Base-by-base conservation (phyloP, 2,329 filamentous ascomycete genomes). In the Aspergillus pseudonomiae region DNA sequence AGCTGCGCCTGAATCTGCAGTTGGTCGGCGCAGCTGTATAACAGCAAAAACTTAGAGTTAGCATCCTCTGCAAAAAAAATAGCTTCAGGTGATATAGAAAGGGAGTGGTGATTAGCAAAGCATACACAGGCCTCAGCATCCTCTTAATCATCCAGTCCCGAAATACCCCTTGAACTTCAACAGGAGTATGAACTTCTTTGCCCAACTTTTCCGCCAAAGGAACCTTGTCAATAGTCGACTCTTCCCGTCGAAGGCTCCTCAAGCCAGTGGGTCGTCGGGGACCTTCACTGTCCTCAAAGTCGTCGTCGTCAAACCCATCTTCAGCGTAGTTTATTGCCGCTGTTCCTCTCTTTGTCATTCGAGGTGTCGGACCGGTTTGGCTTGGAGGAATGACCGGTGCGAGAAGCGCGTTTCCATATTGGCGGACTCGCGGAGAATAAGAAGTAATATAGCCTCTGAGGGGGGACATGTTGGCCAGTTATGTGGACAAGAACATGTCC, bases 241-340 rank as follows among this genome's bases (percentile, higher is more conserved):
- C 93, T 72, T 94, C 91, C 70, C 91, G 88, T 72, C 93, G 88
- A 73, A 94, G 79, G 73, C 91, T 97, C 70, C 94, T 89, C 77
- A 97, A 77, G 6, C 94, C 93, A 0, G 93, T 96, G 14, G 92
- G 87, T 62, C 87, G 82, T 66, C 88, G 82, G 28, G 86, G 91
- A 2, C 90, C 89, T 67, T 94, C 89, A 67, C 92, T 82, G 43
- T 84, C 82, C 43, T 83, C 82, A 67, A 83, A 84, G 73, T 94
- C 82, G 45, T 84, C 82, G 65, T 89, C 93, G 69, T 97, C 94
- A 74, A 90, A 96, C 54, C 94, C 94, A 77, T 98, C 94, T 77
- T 99, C 95, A 28, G 95, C 94, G 75, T 99, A 99, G 81, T 97
- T 99, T 80, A 98, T 95, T 67, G 94, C 92, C 39, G 92, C 95